Base-by-base conservation (phyloP, 2,329 filamentous ascomycete species). In the Penicillium hordei region DNA sequence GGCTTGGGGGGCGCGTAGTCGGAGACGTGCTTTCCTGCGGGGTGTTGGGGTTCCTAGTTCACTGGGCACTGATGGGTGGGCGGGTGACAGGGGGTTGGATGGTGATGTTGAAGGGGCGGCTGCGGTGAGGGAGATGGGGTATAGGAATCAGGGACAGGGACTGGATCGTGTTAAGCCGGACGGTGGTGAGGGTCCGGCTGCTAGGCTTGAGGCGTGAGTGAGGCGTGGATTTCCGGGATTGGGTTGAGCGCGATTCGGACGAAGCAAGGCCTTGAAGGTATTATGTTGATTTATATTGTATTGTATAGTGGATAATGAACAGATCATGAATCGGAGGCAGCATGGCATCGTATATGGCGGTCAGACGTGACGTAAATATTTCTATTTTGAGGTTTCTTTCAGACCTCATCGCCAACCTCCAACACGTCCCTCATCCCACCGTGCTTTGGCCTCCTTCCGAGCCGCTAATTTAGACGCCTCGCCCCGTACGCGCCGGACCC, bases 371-470 rank as follows among this genome's bases (percentile, higher is more conserved):
- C 9, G 15, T 25, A 3, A n/a, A 6, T 21, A 23, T 39, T 23
- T 51, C 8, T 42, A 51, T 31, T 12, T 15, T 5, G 6, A 19
- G 34, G 8, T 50, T 40, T 1, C 1, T 12, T 51, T 38, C 10
- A 12, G 1, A 27, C 19, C 21, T 45, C 79, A 93, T 69, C 93
- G 85, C 94, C 94, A 97, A 0, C 94, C 94, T 12, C 93, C 93
- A 34, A 97, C 93, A 65, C 93, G 83, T 25, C 93, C 92, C 76
- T 97, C 93, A 72, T 97, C 94, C 94, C 94, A 97, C 67, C 94
- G 83, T 68, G 92, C 89, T 75, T 93, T 96, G 64, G 91, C 85
- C 79, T 97, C 94, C 70, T 88, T 86, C 57, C 94, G 83, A 53
- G 93, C 79, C 70, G 94, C 95, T 60, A 88, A 88, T 57, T 89